Evolutionary conservation across 306 rosid species (phyloP).

Genomic region (Parietaria judaica): DNA sequence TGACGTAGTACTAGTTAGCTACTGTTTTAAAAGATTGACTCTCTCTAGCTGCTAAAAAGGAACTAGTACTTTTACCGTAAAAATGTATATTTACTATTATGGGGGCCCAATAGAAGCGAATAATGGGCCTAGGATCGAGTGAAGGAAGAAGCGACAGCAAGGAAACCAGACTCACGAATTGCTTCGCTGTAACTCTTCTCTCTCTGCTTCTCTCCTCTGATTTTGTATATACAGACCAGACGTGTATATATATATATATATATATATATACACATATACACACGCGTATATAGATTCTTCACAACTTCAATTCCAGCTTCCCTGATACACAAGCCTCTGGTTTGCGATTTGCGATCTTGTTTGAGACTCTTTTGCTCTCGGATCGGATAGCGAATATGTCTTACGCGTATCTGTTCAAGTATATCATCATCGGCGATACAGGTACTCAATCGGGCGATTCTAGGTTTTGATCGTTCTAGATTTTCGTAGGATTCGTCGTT

Average conservation of each 20-base stretch:
- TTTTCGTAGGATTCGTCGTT: too few relatives aligned
- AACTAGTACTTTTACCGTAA: too few relatives aligned
- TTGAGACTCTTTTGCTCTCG: not conserved
- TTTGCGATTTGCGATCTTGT: not conserved
- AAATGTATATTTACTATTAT: too few relatives aligned
- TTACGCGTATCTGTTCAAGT: slow-evolving; percentile 95
- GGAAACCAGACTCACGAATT: not conserved
- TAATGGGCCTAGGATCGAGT: not conserved
- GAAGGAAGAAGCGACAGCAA: slow-evolving; percentile 22
- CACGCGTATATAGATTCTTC: not conserved
- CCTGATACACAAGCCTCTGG: not conserved
- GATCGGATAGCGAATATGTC: slow-evolving; percentile 39
- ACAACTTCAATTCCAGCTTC: too few relatives aligned
- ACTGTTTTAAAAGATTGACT: too few relatives aligned
- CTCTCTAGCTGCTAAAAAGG: too few relatives aligned
- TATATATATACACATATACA: not conserved
- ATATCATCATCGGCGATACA: slow-evolving; percentile 97
- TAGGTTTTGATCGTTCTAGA: not conserved
- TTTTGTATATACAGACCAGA: not conserved
- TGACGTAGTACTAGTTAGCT: too few relatives aligned
- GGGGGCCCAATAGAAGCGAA: not conserved
- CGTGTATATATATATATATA: not conserved
- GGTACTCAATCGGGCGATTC: slow-evolving; percentile 32
- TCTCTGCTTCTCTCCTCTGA: not conserved
- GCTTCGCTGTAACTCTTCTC: slow-evolving; percentile 20